Percentiles rank a stretch among this genome's conserved stretches.
Conservation (phyloP, 177 flowering plant species). For the Vitis hybrid region DNA sequence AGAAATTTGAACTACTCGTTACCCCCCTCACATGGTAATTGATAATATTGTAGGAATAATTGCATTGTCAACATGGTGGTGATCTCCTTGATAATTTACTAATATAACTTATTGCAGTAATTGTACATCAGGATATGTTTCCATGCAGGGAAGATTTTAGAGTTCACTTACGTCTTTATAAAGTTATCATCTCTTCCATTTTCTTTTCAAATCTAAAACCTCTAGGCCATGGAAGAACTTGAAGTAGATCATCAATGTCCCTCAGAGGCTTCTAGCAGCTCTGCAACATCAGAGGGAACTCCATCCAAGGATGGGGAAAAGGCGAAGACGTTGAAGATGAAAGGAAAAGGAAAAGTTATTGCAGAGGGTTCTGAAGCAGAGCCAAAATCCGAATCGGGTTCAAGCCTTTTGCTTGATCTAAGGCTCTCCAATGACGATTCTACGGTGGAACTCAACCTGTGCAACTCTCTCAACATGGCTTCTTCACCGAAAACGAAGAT, state of each 20-base stretch:
- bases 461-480: not conserved
- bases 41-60: no score
- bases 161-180: constrained; percentile 17
- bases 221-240: constrained; percentile 7
- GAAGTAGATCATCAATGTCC: constrained; percentile 7
- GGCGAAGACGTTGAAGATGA: constrained; percentile 3
- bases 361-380: no score
- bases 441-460: constrained; percentile 6
- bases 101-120: not conserved
- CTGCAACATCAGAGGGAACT: constrained; percentile 5
- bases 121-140: not conserved
- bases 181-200: not conserved
- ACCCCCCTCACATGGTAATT: no score
- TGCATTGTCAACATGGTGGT: no score
- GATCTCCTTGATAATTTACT: no score
- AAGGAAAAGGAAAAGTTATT: constrained; percentile 12
- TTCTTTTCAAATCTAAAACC: not conserved
- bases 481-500: not conserved
- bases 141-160: constrained; percentile 7
- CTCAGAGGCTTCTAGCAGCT: constrained; percentile 19
- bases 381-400: not conserved
- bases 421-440: constrained; percentile 16
- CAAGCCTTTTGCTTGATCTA: constrained; percentile 18
- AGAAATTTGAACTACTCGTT: no score
- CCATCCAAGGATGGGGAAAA: not conserved